Evolutionary conservation across 164 flowering plant species (phyloP).

Genomic region (Tinospora cordifolia): DNA sequence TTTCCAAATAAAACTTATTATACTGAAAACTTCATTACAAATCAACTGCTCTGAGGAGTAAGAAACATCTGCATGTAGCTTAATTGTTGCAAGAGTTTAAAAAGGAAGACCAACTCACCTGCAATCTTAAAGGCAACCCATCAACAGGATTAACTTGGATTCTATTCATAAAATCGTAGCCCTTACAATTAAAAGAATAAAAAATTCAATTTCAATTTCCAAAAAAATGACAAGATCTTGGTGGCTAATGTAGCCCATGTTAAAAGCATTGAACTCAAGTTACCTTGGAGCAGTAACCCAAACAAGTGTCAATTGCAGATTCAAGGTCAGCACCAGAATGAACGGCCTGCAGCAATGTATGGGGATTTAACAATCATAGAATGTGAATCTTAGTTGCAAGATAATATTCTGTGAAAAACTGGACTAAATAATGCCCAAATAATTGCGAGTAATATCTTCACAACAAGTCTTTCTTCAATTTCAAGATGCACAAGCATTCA

Average conservation of each 20-base stretch:
- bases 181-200: constrained; percentile 11
- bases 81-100: not conserved
- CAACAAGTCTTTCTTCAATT: not conserved
- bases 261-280: not conserved
- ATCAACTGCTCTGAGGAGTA: not conserved
- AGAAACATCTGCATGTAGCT: not conserved
- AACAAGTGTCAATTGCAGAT: constrained; percentile 22
- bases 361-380: not conserved
- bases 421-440: not conserved
- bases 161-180: constrained; percentile 21
- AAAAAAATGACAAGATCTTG: not conserved
- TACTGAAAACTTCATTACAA: not conserved
- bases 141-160: constrained; percentile 16
- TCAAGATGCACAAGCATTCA: not conserved
- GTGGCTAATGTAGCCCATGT: not conserved
- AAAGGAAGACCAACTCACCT: constrained; percentile 12
- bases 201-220: not conserved
- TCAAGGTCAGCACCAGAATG: constrained; percentile 30
- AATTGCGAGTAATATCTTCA: not conserved
- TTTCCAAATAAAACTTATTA: not conserved
- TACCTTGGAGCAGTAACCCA: constrained; percentile 26
- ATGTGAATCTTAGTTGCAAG: not conserved
- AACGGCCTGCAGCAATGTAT: constrained; percentile 22
- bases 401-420: not conserved
- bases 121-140: constrained; percentile 16